Base-by-base conservation (phyloP, 495 filamentous ascomycete genomes). In the Hypoxylon cercidicola region DNA sequence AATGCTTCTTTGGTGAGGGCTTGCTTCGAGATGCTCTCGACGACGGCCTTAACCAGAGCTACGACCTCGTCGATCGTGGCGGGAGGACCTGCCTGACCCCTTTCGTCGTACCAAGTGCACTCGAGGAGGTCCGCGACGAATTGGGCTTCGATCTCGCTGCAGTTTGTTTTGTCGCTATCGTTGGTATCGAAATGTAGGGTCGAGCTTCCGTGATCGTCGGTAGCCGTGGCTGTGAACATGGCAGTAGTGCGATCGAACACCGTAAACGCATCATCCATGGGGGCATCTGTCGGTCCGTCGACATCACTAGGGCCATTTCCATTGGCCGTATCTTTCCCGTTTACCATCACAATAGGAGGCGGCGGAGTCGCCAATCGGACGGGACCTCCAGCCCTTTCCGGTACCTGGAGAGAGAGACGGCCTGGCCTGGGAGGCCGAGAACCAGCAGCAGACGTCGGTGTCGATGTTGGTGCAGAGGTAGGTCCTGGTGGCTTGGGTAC, bases 361-460 rank as follows among this genome's bases (percentile, higher is more conserved):
- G 89, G 89, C 8, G 91, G 91, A 0, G 91, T 94, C 0, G 91
- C 91, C 16, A 95, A 85, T 16, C 91, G 82, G 1, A 97, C 89
- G 9, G 90, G 84, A 0, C 87, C 90, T 2, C 91, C 89, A 9
- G 86, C 76, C 58, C 90, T 85, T 70, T 88, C 84, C 1, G 93
- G 93, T 8, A 96, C 93, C 72, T 95, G 93, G 2, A 97, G 78
- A 40, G 90, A 90, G 18, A 97, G 81, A 48, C 88, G 81, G 73
- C 72, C 85, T 73, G 66, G 84, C 69, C 53, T 77, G 63, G 41
- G 69, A 59, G 18, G 77, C 19, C 64, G 61, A 49, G 50, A 7
- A 53, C 54, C 20, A 8, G 57, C 48, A 59, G 55, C 52, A 63
- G 71, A 70, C 48, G 70, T 75, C 23, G 70, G 70, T 5, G 60